phyloP scores from a whole-genome alignment of 768 basidiomycete species.

The Calvatia gigantea region DNA sequence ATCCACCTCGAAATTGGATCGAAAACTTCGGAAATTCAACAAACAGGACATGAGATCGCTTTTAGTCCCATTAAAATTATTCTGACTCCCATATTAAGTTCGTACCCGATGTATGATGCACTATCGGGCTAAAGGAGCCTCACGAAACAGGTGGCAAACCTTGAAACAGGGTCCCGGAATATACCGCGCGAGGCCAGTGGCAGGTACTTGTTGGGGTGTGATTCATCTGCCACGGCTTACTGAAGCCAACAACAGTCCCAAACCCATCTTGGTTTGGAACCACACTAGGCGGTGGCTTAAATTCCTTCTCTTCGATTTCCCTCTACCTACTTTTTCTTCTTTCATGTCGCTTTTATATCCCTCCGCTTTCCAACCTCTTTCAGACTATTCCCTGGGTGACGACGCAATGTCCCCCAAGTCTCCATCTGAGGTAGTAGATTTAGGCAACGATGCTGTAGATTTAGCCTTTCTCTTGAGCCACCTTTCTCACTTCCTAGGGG shows the following conservation, averaged over 20 bases:
- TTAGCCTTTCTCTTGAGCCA: conserved; percentile 26
- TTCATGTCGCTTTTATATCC: conserved; percentile 11
- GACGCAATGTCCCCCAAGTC: conserved; percentile 5
- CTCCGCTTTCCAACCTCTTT: conserved; percentile 4
- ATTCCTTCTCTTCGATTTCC: conserved; percentile 15
- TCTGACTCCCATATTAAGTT: background rate
- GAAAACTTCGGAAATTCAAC: conserved; percentile 10
- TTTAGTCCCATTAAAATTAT: conserved; percentile 8
- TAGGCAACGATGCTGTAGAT: conserved; percentile 23
- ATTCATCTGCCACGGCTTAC: conserved; percentile 22
- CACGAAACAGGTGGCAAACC: conserved; percentile 15
- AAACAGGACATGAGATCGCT: conserved; percentile 5
- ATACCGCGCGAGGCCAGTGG: conserved; percentile 28
- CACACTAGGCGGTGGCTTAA: background rate
- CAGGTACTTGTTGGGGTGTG: conserved; percentile 24
- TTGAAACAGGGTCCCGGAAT: conserved; percentile 28
- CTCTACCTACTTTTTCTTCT: conserved; percentile 11
- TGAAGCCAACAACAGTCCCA: conserved; percentile 14
- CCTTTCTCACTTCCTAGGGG: conserved; percentile 28
- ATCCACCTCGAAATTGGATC: conserved; percentile 3
- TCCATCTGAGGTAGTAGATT: conserved; percentile 16
- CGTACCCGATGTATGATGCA: conserved; percentile 1
- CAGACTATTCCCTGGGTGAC: conserved; percentile 8
- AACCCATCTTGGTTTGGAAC: conserved; percentile 6
- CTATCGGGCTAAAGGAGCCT: background rate